phyloP scores from a whole-genome alignment of 2,329 filamentous ascomycete species.

The Clonostachys rosea region DNA sequence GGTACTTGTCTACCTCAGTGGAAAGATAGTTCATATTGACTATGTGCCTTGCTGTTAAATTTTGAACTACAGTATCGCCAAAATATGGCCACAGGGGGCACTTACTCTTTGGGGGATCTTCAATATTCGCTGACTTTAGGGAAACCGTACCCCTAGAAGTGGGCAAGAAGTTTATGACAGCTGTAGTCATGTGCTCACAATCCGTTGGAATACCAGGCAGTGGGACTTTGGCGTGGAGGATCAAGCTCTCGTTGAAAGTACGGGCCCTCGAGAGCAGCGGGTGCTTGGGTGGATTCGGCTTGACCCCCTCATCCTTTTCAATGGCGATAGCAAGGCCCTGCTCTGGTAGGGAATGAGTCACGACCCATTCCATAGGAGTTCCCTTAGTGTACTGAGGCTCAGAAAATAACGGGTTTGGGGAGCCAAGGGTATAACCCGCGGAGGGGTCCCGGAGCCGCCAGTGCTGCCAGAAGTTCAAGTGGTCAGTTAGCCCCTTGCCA shows the following conservation, averaged over 20 bases:
- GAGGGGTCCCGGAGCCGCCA: slow-evolving; percentile 24
- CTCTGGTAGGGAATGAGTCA: slow-evolving; percentile 15
- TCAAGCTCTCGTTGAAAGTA: slow-evolving; percentile 13
- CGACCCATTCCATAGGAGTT: slow-evolving; percentile 27
- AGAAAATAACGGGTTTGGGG: slow-evolving; percentile 24
- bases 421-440: slow-evolving; percentile 22
- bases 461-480: slow-evolving; percentile 15
- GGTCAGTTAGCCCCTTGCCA: slow-evolving; percentile 32
- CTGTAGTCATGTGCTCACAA: slow-evolving; percentile 13
- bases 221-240: slow-evolving; percentile 12
- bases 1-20: slow-evolving; percentile 14
- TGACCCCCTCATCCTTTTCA: slow-evolving; percentile 21
- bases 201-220: slow-evolving; percentile 12
- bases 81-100: background rate
- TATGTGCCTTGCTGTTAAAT: background rate
- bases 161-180: slow-evolving; percentile 12
- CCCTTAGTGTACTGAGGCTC: slow-evolving; percentile 27
- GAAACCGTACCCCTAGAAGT: slow-evolving; percentile 13
- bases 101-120: slow-evolving; percentile 13
- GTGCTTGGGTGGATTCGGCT: slow-evolving; percentile 19
- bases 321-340: slow-evolving; percentile 21
- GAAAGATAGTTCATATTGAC: slow-evolving; percentile 13
- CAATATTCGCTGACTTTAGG: slow-evolving; percentile 9
- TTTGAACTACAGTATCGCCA: background rate
- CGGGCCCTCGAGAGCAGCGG: slow-evolving; percentile 18